A percentile compares a stretch with the other conserved stretches of the same genome.
phyloP scores from a whole-genome alignment of 768 basidiomycete genomes.

The Suillus plorans region DNA sequence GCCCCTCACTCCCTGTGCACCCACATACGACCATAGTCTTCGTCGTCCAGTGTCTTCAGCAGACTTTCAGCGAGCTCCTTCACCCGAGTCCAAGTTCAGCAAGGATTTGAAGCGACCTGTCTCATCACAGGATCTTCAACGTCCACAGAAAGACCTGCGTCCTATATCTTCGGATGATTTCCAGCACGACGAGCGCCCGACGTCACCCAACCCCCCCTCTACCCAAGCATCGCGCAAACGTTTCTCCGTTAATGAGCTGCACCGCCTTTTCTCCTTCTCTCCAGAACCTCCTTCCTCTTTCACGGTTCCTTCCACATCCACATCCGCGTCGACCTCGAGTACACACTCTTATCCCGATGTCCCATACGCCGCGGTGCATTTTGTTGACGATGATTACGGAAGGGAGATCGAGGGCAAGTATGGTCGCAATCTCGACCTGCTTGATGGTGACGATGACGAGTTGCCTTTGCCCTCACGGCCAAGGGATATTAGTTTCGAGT shows the following conservation, averaged over 20 bases:
- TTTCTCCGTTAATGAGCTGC: conserved; percentile 38
- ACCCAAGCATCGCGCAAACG: conserved; percentile 27
- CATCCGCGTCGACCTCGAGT: conserved; percentile 13
- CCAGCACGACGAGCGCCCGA: conserved; percentile 18
- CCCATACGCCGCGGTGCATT: conserved; percentile 15
- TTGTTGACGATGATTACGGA: conserved; percentile 18
- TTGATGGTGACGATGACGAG: conserved; percentile 4
- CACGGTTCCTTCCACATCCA: conserved; percentile 11
- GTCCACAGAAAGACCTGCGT: not conserved
- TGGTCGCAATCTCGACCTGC: conserved; percentile 9
- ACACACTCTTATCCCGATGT: conserved; percentile 15
- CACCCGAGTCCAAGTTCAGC: not conserved
- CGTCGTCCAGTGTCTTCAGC: conserved; percentile 9
- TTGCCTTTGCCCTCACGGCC: conserved; percentile 14
- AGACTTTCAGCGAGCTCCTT: not conserved
- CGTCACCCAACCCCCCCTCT: conserved; percentile 37
- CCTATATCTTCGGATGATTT: conserved; percentile 13
- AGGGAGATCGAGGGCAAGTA: conserved; percentile 17
- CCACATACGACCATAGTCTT: conserved; percentile 15
- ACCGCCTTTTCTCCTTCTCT: conserved; percentile 31
- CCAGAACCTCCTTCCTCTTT: conserved; percentile 8
- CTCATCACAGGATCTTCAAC: not conserved
- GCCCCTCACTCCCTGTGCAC: conserved; percentile 13
- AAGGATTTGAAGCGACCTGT: not conserved
- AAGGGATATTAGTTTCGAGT: conserved; percentile 54